Evolutionary conservation across 2,329 filamentous ascomycete genomes (phyloP).

Genomic region (Zasmidium cellare): DNA sequence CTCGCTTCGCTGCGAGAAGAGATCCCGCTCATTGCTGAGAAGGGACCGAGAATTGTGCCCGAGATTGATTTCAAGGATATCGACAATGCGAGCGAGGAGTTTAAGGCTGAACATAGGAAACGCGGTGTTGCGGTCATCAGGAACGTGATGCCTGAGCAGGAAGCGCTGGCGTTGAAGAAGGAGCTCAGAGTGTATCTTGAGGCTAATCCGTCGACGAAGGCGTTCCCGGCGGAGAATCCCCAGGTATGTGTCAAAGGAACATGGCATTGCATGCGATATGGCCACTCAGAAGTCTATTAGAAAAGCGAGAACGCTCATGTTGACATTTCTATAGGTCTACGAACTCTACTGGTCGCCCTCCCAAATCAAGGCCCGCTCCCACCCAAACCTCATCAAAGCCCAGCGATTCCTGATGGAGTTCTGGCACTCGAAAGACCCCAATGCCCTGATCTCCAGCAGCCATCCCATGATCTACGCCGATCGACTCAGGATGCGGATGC

Average conservation of each 20-base stretch:
- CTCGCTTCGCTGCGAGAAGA: conserved; percentile 45
- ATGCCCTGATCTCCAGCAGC: conserved; percentile 43
- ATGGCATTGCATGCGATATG: too few relatives aligned
- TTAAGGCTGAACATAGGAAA: conserved; percentile 59
- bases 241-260: conserved; percentile 29
- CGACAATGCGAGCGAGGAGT: conserved; percentile 51
- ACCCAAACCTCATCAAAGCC: conserved; percentile 48
- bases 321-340: conserved; percentile 37
- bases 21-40: conserved; percentile 44
- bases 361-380: conserved; percentile 48
- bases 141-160: conserved; percentile 45
- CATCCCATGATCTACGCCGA: conserved; percentile 52
- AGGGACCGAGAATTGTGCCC: conserved; percentile 45
- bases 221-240: conserved; percentile 49
- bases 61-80: conserved; percentile 51
- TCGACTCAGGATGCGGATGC: conserved; percentile 55
- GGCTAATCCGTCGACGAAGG: conserved; percentile 48
- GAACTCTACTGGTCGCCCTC: conserved; percentile 53
- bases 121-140: conserved; percentile 54
- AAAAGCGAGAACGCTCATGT: too few relatives aligned
- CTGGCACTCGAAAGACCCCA: conserved; percentile 48
- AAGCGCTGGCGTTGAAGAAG: conserved; percentile 47
- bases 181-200: conserved; percentile 46
- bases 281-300: too few relatives aligned
- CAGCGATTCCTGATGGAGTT: conserved; percentile 51